Percentiles rank a stretch among this genome's conserved stretches.
Evolutionary conservation across 495 filamentous ascomycete species (phyloP).

Genomic region (Chaetomium fimeti): DNA sequence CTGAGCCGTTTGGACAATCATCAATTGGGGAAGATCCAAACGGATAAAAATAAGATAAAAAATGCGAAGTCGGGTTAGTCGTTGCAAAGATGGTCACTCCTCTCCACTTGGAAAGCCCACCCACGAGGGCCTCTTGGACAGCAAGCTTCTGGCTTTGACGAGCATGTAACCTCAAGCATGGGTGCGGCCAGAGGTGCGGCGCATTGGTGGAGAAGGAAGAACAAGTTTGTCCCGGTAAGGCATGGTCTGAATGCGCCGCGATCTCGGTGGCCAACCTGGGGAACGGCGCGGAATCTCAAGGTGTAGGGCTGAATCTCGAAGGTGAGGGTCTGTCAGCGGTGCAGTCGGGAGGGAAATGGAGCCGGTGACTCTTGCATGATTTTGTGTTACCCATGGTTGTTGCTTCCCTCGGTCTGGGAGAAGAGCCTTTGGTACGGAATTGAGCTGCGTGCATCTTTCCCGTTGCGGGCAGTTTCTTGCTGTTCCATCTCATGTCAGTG

Average conservation of each 20-base stretch:
- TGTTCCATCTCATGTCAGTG: neutral
- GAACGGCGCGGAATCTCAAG: neutral
- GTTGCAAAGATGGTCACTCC: neutral
- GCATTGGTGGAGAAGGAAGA: conserved; percentile 17
- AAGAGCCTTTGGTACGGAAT: neutral
- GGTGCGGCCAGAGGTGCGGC: conserved; percentile 8
- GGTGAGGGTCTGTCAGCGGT: neutral
- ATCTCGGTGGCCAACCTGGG: conserved; percentile 16
- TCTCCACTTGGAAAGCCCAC: conserved; percentile 5
- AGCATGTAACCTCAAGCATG: conserved; percentile 16
- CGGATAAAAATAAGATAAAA: conserved; percentile 10
- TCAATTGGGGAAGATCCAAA: neutral
- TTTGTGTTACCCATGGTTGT: no score
- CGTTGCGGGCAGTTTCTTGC: neutral
- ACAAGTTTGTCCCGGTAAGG: conserved; percentile 6
- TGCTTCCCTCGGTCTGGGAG: no score
- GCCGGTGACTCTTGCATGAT: neutral
- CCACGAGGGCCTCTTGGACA: neutral
- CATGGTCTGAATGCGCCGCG: conserved; percentile 4
- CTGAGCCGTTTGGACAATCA: conserved; percentile 1
- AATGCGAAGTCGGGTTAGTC: neutral
- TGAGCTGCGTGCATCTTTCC: neutral
- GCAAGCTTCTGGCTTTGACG: conserved; percentile 9
- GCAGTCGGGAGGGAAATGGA: neutral
- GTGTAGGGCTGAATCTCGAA: conserved; percentile 15